A percentile compares a stretch with the other conserved stretches of the same genome.
These are phyloP conservation scores for Paraleonurus japonicus DNA, from an alignment of 257 asterid species.

Conservation along the genomic window DNA sequence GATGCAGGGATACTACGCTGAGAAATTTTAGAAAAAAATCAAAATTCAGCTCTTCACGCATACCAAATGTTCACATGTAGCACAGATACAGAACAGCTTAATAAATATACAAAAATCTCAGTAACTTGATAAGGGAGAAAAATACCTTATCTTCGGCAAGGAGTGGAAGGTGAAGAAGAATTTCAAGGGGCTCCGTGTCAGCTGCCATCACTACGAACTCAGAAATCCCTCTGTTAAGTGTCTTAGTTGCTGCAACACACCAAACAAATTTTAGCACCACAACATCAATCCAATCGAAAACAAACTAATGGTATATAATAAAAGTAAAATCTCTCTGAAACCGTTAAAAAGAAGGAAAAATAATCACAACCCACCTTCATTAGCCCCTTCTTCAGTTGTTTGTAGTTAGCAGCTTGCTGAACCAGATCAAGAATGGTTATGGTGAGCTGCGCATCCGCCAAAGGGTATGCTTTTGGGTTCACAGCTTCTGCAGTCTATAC, in stretches of 20 bases:
- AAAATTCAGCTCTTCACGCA: background rate
- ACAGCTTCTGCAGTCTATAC: constrained; percentile 68
- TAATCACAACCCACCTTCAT: constrained; percentile 55
- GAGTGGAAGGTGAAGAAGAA: constrained; percentile 93
- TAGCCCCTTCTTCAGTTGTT: constrained; percentile 97
- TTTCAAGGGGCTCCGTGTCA: constrained; percentile 91
- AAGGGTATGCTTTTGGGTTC: constrained; percentile 88
- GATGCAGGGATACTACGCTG: background rate
- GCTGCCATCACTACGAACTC: constrained; percentile 95
- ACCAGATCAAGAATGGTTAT: constrained; percentile 81
- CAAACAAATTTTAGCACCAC: constrained; percentile 11
- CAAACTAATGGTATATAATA: background rate
- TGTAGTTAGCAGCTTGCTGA: constrained; percentile 87
- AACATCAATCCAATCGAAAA: background rate
- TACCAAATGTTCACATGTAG: background rate
- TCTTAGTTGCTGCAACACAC: constrained; percentile 76
- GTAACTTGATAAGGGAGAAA: background rate
- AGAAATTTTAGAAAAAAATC: background rate
- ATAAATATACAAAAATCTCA: background rate
- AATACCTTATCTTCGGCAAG: constrained; percentile 92
- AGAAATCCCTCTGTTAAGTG: constrained; percentile 87
- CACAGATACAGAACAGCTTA: background rate
- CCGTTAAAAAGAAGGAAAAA: background rate
- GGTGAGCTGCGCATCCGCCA: constrained; percentile 82
- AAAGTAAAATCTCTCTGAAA: background rate